Percentiles rank a stretch among this genome's conserved stretches.
Evolutionary conservation across 371 early-diverging fungal genomes (phyloP).

Genomic region (Coemansia sp.): DNA sequence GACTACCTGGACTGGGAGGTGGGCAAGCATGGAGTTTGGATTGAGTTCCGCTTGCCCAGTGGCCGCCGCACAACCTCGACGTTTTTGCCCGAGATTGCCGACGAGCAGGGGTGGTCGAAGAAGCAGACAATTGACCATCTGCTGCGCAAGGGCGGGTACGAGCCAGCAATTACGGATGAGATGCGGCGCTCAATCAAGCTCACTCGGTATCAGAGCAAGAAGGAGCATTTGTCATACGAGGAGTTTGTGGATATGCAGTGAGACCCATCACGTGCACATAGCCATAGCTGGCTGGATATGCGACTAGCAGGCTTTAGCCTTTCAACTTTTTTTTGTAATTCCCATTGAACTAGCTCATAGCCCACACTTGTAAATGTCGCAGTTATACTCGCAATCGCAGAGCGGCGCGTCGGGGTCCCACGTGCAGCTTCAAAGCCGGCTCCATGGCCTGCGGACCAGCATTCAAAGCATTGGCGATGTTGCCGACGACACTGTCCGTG

Average conservation of each 20-base stretch:
- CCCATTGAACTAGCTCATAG: too few species aligned
- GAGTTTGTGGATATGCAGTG: conserved; percentile 57
- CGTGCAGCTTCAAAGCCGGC: conserved; percentile 28
- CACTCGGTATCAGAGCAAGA: conserved; percentile 83
- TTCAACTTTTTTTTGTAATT: neutral
- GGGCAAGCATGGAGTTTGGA: conserved; percentile 91
- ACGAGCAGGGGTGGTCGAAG: conserved; percentile 80
- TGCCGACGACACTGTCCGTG: conserved; percentile 16
- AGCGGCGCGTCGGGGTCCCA: conserved; percentile 8
- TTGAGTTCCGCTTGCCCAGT: conserved; percentile 66
- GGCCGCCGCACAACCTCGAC: conserved; percentile 74
- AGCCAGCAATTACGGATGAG: conserved; percentile 60
- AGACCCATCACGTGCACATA: too few species aligned
- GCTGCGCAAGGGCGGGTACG: conserved; percentile 82
- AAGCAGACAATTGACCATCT: conserved; percentile 78
- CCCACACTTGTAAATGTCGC: conserved; percentile 1
- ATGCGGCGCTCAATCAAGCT: conserved; percentile 60
- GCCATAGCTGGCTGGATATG: too few species aligned
- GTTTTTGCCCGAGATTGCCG: conserved; percentile 87
- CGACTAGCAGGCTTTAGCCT: too few species aligned
- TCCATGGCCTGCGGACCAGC: conserved; percentile 17
- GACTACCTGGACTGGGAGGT: conserved; percentile 88
- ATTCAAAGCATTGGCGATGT: conserved; percentile 19
- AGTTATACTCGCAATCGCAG: conserved; percentile 7
- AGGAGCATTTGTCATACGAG: conserved; percentile 61